Evolutionary conservation across 257 asterid genomes (phyloP), one percentile per base, ranked within the genome.

Genomic region (Leptodermis oblonga): DNA sequence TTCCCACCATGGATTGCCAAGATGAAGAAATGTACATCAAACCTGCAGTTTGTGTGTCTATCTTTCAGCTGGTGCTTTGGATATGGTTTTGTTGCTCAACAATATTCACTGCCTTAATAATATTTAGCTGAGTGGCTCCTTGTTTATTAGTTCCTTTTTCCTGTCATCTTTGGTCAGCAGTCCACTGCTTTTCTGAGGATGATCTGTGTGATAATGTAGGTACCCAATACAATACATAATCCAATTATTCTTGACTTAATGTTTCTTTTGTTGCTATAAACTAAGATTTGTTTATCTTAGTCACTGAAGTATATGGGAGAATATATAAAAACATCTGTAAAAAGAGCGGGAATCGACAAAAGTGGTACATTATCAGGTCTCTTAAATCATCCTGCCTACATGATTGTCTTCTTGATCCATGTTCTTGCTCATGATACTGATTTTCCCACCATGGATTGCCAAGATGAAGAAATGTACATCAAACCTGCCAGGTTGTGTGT

Each of bases 321-420:
- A 49, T 87, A 83, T 66, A 74, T 85, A 63, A 61, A 73, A 65
- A 82, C 59, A 66, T 80, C 75, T 75, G 75, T 79, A 72, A 83
- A 80, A 82, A 83, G 79, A 80, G 82, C 80, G 76, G 84, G 77
- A 73, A 60, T 74, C 43, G 80, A 76, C 68, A 84, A 77, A 76
- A 78, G 75, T 59, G 77, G 79, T 45, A 51, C 79, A 60, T 69
- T 59, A 70, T 77, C 81, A 78, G 75, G 80, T 72, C 71, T 67
- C 56, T 77, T 82, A 73, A 79, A 80, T 80, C 83, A 82, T 74
- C 96, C 96, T 65, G 86, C 75, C 65, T 87, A 88, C 81, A 22
- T 87, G 59, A 81, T 85, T 72, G 92, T 87, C 79, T 89, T 73
- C 84, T 74, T 92, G 87, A 82, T 89, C 75, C 89, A 89, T 70